Percentiles rank a stretch among this genome's conserved stretches.
These are phyloP conservation scores for Mycogone perniciosa DNA, from an alignment of 2,329 filamentous ascomycete genomes.

Conservation along the genomic window DNA sequence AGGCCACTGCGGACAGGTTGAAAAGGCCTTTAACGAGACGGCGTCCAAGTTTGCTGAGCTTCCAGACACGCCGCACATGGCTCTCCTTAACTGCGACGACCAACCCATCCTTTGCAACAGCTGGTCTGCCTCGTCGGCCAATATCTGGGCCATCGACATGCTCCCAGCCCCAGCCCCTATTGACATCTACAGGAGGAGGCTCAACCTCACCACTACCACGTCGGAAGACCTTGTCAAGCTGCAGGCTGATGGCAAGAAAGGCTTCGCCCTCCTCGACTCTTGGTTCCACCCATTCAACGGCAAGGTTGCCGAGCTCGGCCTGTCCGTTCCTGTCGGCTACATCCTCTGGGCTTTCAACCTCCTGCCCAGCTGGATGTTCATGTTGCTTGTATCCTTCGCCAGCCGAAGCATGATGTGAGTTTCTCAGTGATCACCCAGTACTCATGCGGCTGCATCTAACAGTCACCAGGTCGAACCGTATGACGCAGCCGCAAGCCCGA, in stretches of 20 bases:
- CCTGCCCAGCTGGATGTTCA: constrained; percentile 69
- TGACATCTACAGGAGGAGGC: constrained; percentile 56
- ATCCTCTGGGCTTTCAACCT: constrained; percentile 59
- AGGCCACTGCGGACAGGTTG: constrained; percentile 60
- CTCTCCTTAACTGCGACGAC: constrained; percentile 65
- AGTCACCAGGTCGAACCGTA: constrained; percentile 32
- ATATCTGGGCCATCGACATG: constrained; percentile 61
- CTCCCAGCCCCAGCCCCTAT: constrained; percentile 58
- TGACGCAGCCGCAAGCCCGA: constrained; percentile 16
- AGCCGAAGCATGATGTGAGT: constrained; percentile 73
- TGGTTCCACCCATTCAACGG: constrained; percentile 74
- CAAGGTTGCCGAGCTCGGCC: constrained; percentile 52
- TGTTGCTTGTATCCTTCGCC: constrained; percentile 67
- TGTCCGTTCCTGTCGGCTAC: constrained; percentile 61
- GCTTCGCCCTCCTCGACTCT: constrained; percentile 48
- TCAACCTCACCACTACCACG: constrained; percentile 66
- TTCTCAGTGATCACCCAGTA: too few species aligned
- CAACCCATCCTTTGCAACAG: constrained; percentile 69
- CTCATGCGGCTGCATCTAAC: constrained; percentile 18
- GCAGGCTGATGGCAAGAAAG: constrained; percentile 44
- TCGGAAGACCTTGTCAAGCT: constrained; percentile 57
- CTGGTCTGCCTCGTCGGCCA: constrained; percentile 61
- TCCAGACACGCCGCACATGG: constrained; percentile 60
- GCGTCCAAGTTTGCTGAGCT: constrained; percentile 56
- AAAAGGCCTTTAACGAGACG: constrained; percentile 61